phyloP scores from a whole-genome alignment of 768 basidiomycete genomes.

The Rhizopogon sp. region DNA sequence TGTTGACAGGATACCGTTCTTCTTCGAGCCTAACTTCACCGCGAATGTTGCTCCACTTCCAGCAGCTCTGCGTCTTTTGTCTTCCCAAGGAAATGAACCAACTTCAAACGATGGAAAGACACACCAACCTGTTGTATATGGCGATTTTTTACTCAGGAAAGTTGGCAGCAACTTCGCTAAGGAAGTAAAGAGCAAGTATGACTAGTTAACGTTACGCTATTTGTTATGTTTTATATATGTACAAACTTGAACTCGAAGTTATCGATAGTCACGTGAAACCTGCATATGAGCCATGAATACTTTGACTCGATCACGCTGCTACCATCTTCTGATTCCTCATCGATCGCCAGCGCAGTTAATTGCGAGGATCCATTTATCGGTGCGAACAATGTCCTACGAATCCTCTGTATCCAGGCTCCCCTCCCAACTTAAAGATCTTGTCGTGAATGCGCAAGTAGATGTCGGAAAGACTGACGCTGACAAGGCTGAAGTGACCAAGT shows the following conservation, averaged over 20 bases:
- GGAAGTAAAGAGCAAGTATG: slow-evolving; percentile 31
- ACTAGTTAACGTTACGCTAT: slow-evolving; percentile 6
- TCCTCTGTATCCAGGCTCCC: slow-evolving; percentile 41
- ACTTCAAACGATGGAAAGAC: slow-evolving; percentile 20
- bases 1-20: slow-evolving; percentile 72
- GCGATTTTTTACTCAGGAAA: slow-evolving; percentile 71
- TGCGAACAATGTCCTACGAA: slow-evolving; percentile 49
- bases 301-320: slow-evolving; percentile 12
- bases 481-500: slow-evolving; percentile 55
- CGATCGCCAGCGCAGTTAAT: slow-evolving; percentile 12
- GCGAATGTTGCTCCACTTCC: slow-evolving; percentile 63
- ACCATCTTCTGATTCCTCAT: slow-evolving; percentile 14
- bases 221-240: too few species aligned
- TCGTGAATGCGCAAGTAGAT: slow-evolving; percentile 31
- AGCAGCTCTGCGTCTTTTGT: slow-evolving; percentile 44
- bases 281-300: slow-evolving; percentile 10
- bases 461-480: slow-evolving; percentile 58
- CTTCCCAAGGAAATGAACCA: slow-evolving; percentile 8
- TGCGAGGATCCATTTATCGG: slow-evolving; percentile 1
- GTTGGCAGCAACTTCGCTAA: slow-evolving; percentile 67
- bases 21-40: slow-evolving; percentile 88
- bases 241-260: neutral
- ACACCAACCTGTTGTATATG: slow-evolving; percentile 59
- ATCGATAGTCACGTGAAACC: slow-evolving; percentile 24
- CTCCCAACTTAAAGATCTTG: slow-evolving; percentile 51